Conservation (phyloP, 371 early-diverging fungal species). For the Zychaea mexicana region DNA sequence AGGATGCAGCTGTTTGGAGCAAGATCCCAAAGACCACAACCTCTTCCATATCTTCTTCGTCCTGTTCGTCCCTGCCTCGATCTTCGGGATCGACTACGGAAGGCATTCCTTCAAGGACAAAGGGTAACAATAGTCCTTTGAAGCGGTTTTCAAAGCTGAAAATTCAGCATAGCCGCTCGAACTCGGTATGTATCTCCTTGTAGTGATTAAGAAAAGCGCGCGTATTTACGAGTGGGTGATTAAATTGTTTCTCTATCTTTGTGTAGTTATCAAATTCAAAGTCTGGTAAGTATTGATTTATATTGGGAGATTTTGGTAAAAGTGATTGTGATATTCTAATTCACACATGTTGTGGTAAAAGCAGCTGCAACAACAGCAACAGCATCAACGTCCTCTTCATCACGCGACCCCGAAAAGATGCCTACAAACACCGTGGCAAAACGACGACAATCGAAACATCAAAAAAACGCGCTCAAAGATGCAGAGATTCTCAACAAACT, state of each 20-base stretch:
- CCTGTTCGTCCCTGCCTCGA: conserved; percentile 7
- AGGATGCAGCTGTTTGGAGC: conserved; percentile 78
- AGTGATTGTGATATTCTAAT: too few species aligned
- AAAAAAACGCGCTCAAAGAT: conserved; percentile 45
- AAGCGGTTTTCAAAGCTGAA: conserved; percentile 15
- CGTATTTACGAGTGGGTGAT: too few species aligned
- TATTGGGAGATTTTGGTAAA: background rate
- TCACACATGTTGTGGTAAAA: background rate
- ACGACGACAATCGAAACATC: conserved; percentile 24
- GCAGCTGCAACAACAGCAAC: background rate
- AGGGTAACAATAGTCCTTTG: conserved; percentile 16
- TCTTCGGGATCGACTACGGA: background rate
- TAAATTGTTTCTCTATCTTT: background rate
- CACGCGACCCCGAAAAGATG: background rate
- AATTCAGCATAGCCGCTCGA: conserved; percentile 9
- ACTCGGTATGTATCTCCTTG: background rate
- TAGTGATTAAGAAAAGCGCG: too few species aligned
- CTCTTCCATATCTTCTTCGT: conserved; percentile 10
- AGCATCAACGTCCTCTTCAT: background rate
- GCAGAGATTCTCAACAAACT: conserved; percentile 81
- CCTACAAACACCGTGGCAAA: background rate
- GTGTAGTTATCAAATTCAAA: background rate
- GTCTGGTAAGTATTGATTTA: background rate
- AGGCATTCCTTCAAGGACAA: background rate
- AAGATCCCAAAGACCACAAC: conserved; percentile 71